Evolutionary conservation across 768 basidiomycete genomes (phyloP).

Genomic region (Lactarius hengduanensis): DNA sequence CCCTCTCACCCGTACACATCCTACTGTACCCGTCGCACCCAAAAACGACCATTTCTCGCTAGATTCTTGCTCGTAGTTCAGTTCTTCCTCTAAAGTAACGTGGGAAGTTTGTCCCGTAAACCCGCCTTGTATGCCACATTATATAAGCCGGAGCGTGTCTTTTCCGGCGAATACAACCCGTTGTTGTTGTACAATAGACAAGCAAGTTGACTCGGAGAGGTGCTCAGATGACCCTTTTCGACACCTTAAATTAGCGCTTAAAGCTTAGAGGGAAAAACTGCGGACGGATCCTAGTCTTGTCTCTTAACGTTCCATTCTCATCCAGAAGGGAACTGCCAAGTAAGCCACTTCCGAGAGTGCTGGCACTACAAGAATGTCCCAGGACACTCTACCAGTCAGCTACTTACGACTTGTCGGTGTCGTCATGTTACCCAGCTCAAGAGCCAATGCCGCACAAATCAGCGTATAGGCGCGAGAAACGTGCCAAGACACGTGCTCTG

Average conservation of each 20-base stretch:
- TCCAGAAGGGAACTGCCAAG: background rate
- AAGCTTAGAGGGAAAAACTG: background rate
- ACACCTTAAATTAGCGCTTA: background rate
- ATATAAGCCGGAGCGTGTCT: constrained; percentile 1
- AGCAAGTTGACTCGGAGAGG: background rate
- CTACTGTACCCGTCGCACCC: constrained; percentile 7
- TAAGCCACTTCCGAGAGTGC: background rate
- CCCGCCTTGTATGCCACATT: background rate
- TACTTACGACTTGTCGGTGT: background rate
- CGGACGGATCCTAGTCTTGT: background rate
- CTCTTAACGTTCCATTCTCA: background rate
- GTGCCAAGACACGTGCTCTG: constrained; percentile 3
- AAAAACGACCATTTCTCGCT: constrained; percentile 1
- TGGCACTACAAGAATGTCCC: background rate
- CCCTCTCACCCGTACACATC: constrained; percentile 1
- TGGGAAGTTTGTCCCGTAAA: background rate
- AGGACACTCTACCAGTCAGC: background rate
- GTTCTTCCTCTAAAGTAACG: background rate
- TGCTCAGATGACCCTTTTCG: constrained; percentile 5
- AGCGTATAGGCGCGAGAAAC: constrained; percentile 1
- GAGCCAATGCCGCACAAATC: background rate
- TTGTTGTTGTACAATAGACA: background rate
- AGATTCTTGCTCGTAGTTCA: background rate
- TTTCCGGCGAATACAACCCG: background rate
- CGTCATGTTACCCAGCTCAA: background rate